Percentiles rank a stretch among this genome's conserved stretches.
These are phyloP conservation scores for Didymella sp. DNA, from an alignment of 2,329 filamentous ascomycete genomes.

Conservation along the genomic window DNA sequence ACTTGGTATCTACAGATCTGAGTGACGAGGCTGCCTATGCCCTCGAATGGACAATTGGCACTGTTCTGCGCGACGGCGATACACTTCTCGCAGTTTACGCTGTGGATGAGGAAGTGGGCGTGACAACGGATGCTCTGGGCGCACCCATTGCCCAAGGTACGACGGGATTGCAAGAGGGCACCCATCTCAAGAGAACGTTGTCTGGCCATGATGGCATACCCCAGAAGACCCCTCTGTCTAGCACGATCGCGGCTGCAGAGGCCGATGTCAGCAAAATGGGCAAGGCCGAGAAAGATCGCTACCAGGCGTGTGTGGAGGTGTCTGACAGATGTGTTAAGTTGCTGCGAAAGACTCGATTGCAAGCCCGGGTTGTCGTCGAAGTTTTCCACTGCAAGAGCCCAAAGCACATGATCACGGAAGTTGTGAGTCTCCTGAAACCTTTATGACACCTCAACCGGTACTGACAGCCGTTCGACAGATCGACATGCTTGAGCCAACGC, in stretches of 20 bases:
- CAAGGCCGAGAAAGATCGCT: constrained; percentile 76
- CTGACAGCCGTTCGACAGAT: constrained; percentile 62
- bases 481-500: constrained; percentile 86
- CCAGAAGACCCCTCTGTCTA: constrained; percentile 44
- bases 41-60: constrained; percentile 96
- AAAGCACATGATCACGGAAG: constrained; percentile 93
- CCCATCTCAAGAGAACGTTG: constrained; percentile 72
- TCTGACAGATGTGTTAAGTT: constrained; percentile 84
- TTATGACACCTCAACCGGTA: constrained; percentile 17
- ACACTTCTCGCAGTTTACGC: constrained; percentile 93
- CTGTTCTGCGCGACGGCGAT: constrained; percentile 90
- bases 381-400: constrained; percentile 98
- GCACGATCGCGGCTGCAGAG: constrained; percentile 45
- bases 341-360: constrained; percentile 86
- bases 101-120: constrained; percentile 78
- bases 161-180: constrained; percentile 74
- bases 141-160: constrained; percentile 74
- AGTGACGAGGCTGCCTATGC: constrained; percentile 95
- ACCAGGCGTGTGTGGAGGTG: constrained; percentile 81
- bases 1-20: constrained; percentile 93
- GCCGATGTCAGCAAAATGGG: constrained; percentile 52
- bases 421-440: constrained; percentile 59
- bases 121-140: constrained; percentile 59
- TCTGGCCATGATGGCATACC: constrained; percentile 51
- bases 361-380: constrained; percentile 92